These are phyloP conservation scores for Oryza punctata DNA, from an alignment of 176 grass and related monocot species.

Conservation along the genomic window DNA sequence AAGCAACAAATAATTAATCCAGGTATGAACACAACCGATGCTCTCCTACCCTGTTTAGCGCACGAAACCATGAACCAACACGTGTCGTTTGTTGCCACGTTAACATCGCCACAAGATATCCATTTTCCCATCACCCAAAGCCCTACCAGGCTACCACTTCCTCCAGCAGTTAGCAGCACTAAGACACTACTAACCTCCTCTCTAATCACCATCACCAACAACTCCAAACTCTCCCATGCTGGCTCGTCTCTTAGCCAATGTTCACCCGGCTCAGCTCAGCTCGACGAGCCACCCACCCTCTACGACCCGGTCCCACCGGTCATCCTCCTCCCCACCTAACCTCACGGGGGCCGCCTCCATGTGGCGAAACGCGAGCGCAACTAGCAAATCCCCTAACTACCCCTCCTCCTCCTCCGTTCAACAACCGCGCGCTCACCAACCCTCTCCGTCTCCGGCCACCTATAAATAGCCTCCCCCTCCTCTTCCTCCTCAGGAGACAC, in stretches of 20 bases:
- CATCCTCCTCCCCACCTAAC: neutral
- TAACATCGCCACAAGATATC: neutral
- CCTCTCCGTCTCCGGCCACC: conserved; percentile 15
- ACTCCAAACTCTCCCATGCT: too few relatives aligned
- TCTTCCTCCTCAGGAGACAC: conserved; percentile 33
- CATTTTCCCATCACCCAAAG: neutral
- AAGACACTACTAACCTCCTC: neutral
- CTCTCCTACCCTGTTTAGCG: neutral
- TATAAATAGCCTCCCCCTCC: conserved; percentile 39
- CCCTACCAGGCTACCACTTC: neutral
- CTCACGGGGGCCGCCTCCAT: neutral
- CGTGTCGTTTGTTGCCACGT: neutral
- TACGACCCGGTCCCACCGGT: conserved; percentile 9
- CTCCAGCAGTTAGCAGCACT: neutral
- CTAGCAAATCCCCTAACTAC: neutral
- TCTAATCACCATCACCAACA: neutral
- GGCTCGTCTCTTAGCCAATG: too few relatives aligned
- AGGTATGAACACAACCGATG: neutral
- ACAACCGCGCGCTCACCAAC: conserved; percentile 51
- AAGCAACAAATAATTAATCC: too few relatives aligned
- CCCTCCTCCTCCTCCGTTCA: conserved; percentile 11
- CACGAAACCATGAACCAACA: neutral
- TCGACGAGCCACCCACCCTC: neutral
- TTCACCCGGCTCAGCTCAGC: too few relatives aligned
- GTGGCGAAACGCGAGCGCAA: neutral